These are phyloP conservation scores for Taxillus chinensis DNA, from an alignment of 164 flowering plant species.

Conservation along the genomic window DNA sequence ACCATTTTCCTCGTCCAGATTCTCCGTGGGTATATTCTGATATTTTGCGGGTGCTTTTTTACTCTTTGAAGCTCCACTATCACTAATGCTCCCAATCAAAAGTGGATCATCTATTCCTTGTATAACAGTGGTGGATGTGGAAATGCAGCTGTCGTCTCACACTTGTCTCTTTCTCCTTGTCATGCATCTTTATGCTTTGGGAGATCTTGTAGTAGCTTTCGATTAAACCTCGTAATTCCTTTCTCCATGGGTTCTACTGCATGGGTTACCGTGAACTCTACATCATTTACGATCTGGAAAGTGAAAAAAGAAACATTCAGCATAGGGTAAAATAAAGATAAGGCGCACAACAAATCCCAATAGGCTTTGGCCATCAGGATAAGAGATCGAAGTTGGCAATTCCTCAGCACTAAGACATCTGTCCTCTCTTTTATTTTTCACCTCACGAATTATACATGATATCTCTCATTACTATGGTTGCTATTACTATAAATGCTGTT, in stretches of 20 bases:
- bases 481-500: too few species aligned
- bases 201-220: conserved; percentile 78
- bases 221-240: conserved; percentile 68
- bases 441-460: too few species aligned
- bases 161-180: conserved; percentile 56
- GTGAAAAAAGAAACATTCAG: neutral
- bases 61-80: conserved; percentile 49
- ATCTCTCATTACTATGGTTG: too few species aligned
- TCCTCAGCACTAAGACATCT: too few species aligned
- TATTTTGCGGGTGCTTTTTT: conserved; percentile 65
- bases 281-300: conserved; percentile 82
- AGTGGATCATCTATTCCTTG: conserved; percentile 97
- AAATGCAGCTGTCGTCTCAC: conserved; percentile 67
- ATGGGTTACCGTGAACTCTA: conserved; percentile 81
- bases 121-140: conserved; percentile 48
- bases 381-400: neutral
- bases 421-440: too few species aligned
- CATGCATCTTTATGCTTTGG: conserved; percentile 68
- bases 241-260: conserved; percentile 93
- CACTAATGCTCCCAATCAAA: conserved; percentile 75
- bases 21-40: conserved; percentile 82
- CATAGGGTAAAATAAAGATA: neutral
- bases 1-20: conserved; percentile 31
- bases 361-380: conserved; percentile 3
- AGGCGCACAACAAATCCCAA: too few species aligned